Evolutionary conservation across 1,284 basidiomycete genomes (phyloP).

Genomic region (Xanthoconium separans): DNA sequence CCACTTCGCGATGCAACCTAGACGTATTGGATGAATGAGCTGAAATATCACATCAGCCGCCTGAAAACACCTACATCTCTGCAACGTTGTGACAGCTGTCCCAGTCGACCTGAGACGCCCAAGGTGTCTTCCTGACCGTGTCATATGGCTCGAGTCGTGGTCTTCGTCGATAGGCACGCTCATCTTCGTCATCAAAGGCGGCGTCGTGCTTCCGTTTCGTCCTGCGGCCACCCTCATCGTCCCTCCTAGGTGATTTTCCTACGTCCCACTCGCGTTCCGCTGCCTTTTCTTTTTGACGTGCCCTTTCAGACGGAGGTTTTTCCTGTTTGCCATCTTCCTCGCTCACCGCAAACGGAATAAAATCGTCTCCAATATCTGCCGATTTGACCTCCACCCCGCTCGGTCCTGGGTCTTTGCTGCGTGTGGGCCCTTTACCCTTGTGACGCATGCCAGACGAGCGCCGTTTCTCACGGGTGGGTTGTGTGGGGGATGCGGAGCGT

Average conservation of each 20-base stretch:
- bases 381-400: constrained; percentile 10
- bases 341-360: constrained; percentile 52
- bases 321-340: constrained; percentile 25
- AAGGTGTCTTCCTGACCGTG: constrained; percentile 66
- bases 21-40: constrained; percentile 2
- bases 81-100: constrained; percentile 75
- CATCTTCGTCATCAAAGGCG: constrained; percentile 47
- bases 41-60: constrained; percentile 3
- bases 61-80: constrained; percentile 60
- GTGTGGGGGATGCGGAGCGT: constrained; percentile 15
- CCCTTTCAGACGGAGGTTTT: constrained; percentile 19
- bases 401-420: constrained; percentile 4
- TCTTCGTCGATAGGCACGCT: constrained; percentile 39
- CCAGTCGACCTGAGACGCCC: constrained; percentile 80
- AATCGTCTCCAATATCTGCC: constrained; percentile 49
- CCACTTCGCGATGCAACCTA: constrained; percentile 83
- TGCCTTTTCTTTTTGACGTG: constrained; percentile 28
- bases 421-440: constrained; percentile 21
- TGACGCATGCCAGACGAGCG: constrained; percentile 7
- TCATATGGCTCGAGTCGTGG: constrained; percentile 47
- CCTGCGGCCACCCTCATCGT: constrained; percentile 29
- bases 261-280: constrained; percentile 45
- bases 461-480: constrained; percentile 16
- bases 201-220: constrained; percentile 45
- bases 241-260: constrained; percentile 28